Conservation (phyloP, 1,139 yeast species). For the Wickerhamomyces sp. region DNA sequence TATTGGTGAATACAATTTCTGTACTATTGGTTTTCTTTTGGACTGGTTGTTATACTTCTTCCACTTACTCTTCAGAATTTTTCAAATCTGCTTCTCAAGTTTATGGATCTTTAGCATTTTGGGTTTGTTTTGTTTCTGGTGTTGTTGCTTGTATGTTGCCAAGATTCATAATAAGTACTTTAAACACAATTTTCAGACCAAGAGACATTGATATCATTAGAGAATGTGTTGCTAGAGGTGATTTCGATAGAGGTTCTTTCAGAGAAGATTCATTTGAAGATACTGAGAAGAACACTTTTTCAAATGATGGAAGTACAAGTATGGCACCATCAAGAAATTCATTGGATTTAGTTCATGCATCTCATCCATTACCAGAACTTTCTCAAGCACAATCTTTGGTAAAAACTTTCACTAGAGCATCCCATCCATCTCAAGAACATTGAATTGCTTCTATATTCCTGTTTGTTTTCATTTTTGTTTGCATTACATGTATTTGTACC, state of each 20-base stretch:
- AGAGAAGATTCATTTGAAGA: slow-evolving; percentile 37
- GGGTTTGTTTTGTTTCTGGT: slow-evolving; percentile 81
- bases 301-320: slow-evolving; percentile 21
- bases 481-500: no score
- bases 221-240: slow-evolving; percentile 61
- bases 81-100: slow-evolving; percentile 72
- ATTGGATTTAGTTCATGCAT: slow-evolving; percentile 13
- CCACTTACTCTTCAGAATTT: slow-evolving; percentile 55
- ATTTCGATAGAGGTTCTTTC: slow-evolving; percentile 46
- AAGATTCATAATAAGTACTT: slow-evolving; percentile 60
- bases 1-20: slow-evolving; percentile 59
- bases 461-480: background rate
- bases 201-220: slow-evolving; percentile 81
- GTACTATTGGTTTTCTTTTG: slow-evolving; percentile 69
- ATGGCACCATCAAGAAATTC: slow-evolving; percentile 9
- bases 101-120: slow-evolving; percentile 67
- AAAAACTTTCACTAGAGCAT: slow-evolving; percentile 40
- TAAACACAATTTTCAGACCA: slow-evolving; percentile 62
- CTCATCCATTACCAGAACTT: slow-evolving; percentile 16
- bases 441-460: background rate
- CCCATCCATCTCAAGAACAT: slow-evolving; percentile 24
- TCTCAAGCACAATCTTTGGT: slow-evolving; percentile 17
- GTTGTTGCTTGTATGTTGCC: slow-evolving; percentile 70
- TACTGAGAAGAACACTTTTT: slow-evolving; percentile 30
- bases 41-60: slow-evolving; percentile 85